Percentiles rank a stretch among this genome's conserved stretches.
phyloP scores from a whole-genome alignment of 306 rosid genomes.

The Lathyrus tuberosus region DNA sequence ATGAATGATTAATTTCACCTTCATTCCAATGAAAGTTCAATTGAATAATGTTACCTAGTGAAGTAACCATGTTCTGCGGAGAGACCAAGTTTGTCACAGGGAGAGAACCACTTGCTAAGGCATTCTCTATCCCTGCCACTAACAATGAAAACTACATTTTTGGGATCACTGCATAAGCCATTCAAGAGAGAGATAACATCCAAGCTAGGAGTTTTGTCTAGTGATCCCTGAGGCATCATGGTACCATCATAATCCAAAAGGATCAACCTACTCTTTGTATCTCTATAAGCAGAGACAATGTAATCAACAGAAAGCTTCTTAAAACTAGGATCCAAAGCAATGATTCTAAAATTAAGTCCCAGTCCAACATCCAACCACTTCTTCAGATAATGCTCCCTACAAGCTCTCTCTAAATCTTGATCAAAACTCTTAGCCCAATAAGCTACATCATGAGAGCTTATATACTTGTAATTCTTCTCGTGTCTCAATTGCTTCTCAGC shows the following conservation, averaged over 20 bases:
- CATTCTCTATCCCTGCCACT: conserved; percentile 73
- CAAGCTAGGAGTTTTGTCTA: conserved; percentile 55
- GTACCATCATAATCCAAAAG: conserved; percentile 84
- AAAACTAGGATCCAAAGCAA: conserved; percentile 64
- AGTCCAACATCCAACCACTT: conserved; percentile 66
- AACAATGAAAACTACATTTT: conserved; percentile 68
- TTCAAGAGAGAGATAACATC: conserved; percentile 62
- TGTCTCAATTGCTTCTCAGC: conserved; percentile 63
- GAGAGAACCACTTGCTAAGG: conserved; percentile 67
- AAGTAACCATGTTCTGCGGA: conserved; percentile 83
- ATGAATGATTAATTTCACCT: no score
- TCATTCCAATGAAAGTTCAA: not conserved
- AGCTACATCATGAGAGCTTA: conserved; percentile 72
- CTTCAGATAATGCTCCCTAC: conserved; percentile 56
- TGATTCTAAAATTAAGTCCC: conserved; percentile 62
- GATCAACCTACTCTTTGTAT: conserved; percentile 57
- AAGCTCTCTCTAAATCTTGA: conserved; percentile 71
- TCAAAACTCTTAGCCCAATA: conserved; percentile 79
- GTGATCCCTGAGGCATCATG: conserved; percentile 55
- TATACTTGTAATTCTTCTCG: conserved; percentile 76
- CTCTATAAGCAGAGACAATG: conserved; percentile 47
- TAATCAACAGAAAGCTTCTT: conserved; percentile 57
- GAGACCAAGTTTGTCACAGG: conserved; percentile 63
- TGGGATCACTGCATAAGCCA: conserved; percentile 61
- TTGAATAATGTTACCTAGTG: conserved; percentile 56